These are phyloP conservation scores for Fusarium tupiense DNA, from an alignment of 2,329 filamentous ascomycete genomes.

Conservation along the genomic window DNA sequence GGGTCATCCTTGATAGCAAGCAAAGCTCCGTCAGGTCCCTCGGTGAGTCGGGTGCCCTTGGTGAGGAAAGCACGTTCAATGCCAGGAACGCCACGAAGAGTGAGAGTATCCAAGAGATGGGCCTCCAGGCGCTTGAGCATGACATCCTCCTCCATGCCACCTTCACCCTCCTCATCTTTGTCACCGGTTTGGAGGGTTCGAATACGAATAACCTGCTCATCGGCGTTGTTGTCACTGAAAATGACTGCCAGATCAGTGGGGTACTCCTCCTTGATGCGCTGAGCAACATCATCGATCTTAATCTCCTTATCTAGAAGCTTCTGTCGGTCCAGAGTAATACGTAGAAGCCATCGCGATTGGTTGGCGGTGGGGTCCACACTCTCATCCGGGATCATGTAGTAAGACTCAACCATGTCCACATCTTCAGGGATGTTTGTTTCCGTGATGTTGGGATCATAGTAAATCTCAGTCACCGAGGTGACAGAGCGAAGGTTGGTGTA, in stretches of 20 bases:
- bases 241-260: constrained; percentile 87
- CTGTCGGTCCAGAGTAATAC: constrained; percentile 91
- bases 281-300: constrained; percentile 89
- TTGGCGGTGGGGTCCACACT: constrained; percentile 67
- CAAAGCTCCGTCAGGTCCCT: constrained; percentile 75
- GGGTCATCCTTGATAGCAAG: constrained; percentile 77
- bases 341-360: constrained; percentile 95
- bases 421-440: constrained; percentile 88
- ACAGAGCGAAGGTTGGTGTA: constrained; percentile 94
- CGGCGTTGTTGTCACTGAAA: constrained; percentile 97
- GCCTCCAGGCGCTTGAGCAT: constrained; percentile 92
- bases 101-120: constrained; percentile 90
- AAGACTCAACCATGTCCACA: constrained; percentile 93
- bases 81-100: constrained; percentile 87
- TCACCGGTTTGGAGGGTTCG: constrained; percentile 76
- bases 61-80: constrained; percentile 95
- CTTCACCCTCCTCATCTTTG: constrained; percentile 73
- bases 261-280: constrained; percentile 90
- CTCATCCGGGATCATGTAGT: constrained; percentile 93
- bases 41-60: constrained; percentile 75
- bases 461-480: constrained; percentile 92
- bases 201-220: constrained; percentile 93
- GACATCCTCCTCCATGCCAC: constrained; percentile 81
- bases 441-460: constrained; percentile 93
- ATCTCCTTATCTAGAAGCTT: constrained; percentile 96